Conservation (phyloP, 2,329 filamentous ascomycete species). For the Aspergillus versicolor region DNA sequence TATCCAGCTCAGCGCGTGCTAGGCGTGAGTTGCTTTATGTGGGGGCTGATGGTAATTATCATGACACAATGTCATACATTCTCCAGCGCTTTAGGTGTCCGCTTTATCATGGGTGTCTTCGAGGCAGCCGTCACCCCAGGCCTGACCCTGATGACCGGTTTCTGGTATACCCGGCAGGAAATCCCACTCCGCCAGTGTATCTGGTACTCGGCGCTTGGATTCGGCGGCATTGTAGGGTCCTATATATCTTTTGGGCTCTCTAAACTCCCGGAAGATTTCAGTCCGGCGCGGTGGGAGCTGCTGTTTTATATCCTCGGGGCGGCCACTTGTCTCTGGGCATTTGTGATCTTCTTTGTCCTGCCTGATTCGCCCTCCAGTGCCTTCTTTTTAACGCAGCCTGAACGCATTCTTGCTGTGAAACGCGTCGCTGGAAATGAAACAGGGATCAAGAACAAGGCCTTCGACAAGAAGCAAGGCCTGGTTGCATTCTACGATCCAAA, state of each 20-base stretch:
- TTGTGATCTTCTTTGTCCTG: slow-evolving; percentile 7
- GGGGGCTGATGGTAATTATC: slow-evolving; percentile 14
- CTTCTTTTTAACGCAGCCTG: slow-evolving; percentile 6
- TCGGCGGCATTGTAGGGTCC: slow-evolving; percentile 13
- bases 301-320: slow-evolving; percentile 12
- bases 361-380: slow-evolving; percentile 8
- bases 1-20: background rate
- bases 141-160: slow-evolving; percentile 14
- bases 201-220: slow-evolving; percentile 14
- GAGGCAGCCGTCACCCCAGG: slow-evolving; percentile 13
- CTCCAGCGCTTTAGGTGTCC: slow-evolving; percentile 9
- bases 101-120: slow-evolving; percentile 15
- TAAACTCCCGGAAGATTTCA: slow-evolving; percentile 1
- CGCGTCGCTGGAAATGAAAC: slow-evolving; percentile 4
- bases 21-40: slow-evolving; percentile 10
- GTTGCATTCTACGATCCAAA: slow-evolving; percentile 11
- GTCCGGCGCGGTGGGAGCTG: slow-evolving; percentile 9
- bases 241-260: slow-evolving; percentile 12
- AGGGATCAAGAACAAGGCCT: slow-evolving; percentile 10
- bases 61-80: slow-evolving; percentile 17
- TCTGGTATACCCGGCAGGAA: slow-evolving; percentile 16
- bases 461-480: slow-evolving; percentile 4
- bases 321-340: slow-evolving; percentile 12
- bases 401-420: slow-evolving; percentile 9
- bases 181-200: slow-evolving; percentile 16